Percentiles rank a stretch among this genome's conserved stretches.
phyloP scores from a whole-genome alignment of 352 stramenopile species.

The Phytopythium delawarense region DNA sequence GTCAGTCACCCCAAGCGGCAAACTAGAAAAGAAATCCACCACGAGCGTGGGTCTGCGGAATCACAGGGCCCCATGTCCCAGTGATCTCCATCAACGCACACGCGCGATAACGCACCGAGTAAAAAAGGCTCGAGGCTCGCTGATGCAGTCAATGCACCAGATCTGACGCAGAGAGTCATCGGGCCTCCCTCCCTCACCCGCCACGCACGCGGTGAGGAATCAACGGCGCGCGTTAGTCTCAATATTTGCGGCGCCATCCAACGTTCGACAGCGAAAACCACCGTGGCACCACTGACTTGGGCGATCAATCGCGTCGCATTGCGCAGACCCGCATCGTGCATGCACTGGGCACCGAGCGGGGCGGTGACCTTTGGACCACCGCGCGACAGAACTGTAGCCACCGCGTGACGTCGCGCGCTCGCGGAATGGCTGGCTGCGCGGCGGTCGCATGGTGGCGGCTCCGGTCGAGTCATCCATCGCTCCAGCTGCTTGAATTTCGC shows the following conservation, averaged over 20 bases:
- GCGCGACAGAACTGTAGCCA: neutral
- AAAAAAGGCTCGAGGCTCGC: neutral
- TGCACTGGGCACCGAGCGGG: neutral
- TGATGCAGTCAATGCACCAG: neutral
- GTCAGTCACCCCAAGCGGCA: neutral
- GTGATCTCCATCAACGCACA: neutral
- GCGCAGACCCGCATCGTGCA: neutral
- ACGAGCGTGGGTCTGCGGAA: neutral
- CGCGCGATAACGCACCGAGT: no score
- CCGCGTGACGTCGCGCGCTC: neutral
- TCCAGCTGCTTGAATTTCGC: constrained; percentile 2
- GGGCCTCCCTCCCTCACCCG: neutral
- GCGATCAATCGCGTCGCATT: neutral
- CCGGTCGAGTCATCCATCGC: no score
- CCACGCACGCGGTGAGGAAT: constrained; percentile 1
- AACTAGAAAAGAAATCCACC: constrained; percentile 8
- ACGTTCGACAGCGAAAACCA: neutral
- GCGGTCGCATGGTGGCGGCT: neutral
- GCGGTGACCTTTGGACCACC: neutral
- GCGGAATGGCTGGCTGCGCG: constrained; percentile 3
- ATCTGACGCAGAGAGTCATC: neutral
- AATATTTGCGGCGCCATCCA: neutral
- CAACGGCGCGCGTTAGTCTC: neutral
- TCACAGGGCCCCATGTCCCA: constrained; percentile 5
- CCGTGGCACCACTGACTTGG: neutral